Conservation (phyloP, 2,329 filamentous ascomycete species). For the Ophiostoma tasmaniense region DNA sequence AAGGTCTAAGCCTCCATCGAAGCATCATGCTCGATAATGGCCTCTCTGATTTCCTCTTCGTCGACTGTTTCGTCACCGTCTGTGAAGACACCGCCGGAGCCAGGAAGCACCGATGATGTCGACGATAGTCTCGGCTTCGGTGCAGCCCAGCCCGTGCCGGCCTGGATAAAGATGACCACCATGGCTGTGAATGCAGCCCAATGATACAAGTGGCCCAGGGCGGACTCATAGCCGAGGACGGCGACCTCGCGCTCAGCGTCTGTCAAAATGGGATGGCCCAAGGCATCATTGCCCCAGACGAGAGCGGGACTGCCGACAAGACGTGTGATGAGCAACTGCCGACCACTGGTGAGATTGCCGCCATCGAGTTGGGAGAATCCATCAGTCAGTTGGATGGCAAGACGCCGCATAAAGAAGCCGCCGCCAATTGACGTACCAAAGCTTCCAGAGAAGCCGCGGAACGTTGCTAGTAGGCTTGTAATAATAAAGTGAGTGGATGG, state of each 20-base stretch:
- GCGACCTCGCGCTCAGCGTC: conserved; percentile 38
- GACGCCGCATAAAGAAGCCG: conserved; percentile 59
- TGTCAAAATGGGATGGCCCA: conserved; percentile 25
- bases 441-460: conserved; percentile 71
- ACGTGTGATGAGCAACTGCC: conserved; percentile 35
- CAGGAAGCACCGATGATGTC: neutral
- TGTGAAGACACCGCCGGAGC: conserved; percentile 32
- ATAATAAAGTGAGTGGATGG: conserved; percentile 63
- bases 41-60: conserved; percentile 28
- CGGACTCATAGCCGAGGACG: conserved; percentile 38
- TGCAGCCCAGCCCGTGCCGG: conserved; percentile 42
- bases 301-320: conserved; percentile 44
- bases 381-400: conserved; percentile 45
- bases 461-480: conserved; percentile 67
- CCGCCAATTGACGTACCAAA: conserved; percentile 76
- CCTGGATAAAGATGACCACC: conserved; percentile 39
- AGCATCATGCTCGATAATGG: conserved; percentile 26
- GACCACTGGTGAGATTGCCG: conserved; percentile 28
- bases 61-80: conserved; percentile 29
- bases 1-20: conserved; percentile 26
- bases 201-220: conserved; percentile 39
- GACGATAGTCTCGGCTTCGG: conserved; percentile 23
- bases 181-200: conserved; percentile 38
- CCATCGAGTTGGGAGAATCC: conserved; percentile 47
- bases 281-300: conserved; percentile 35